phyloP scores from a whole-genome alignment of 371 early-diverging fungal species.

The Circinella minor region DNA sequence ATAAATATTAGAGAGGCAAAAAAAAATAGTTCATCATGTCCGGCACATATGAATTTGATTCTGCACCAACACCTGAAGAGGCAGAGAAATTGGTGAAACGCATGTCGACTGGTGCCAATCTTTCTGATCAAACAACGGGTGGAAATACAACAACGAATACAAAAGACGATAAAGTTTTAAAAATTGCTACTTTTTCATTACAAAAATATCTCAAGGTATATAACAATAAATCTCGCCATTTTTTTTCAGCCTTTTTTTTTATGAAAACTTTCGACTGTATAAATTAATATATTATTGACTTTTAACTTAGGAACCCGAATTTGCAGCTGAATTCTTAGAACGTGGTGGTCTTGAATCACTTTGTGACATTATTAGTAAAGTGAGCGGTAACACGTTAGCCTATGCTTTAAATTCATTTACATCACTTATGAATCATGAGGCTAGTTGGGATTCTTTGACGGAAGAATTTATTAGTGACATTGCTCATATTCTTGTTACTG shows the following conservation, averaged over 20 bases:
- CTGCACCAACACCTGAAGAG: constrained; percentile 45
- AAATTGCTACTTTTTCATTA: constrained; percentile 67
- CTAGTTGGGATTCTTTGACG: constrained; percentile 64
- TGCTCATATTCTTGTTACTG: constrained; percentile 62
- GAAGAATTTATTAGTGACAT: constrained; percentile 60
- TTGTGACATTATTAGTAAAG: constrained; percentile 61
- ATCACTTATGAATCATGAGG: constrained; percentile 71
- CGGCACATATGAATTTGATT: constrained; percentile 34
- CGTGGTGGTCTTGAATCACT: constrained; percentile 67
- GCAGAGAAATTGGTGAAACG: constrained; percentile 47
- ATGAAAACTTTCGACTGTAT: neutral
- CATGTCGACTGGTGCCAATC: constrained; percentile 38
- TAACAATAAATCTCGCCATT: no score
- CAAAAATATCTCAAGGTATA: constrained; percentile 69
- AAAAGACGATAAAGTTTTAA: constrained; percentile 61
- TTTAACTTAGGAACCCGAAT: constrained; percentile 65
- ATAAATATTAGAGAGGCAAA: neutral
- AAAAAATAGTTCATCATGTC: constrained; percentile 14
- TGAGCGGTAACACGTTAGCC: constrained; percentile 72
- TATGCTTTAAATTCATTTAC: constrained; percentile 73
- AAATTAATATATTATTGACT: neutral
- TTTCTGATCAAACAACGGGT: constrained; percentile 22
- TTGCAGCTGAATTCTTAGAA: constrained; percentile 70
- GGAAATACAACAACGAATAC: constrained; percentile 19
- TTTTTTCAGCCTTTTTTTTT: no score